These are phyloP conservation scores for Clonostachys byssicola DNA, from an alignment of 2,329 filamentous ascomycete genomes.

Conservation along the genomic window DNA sequence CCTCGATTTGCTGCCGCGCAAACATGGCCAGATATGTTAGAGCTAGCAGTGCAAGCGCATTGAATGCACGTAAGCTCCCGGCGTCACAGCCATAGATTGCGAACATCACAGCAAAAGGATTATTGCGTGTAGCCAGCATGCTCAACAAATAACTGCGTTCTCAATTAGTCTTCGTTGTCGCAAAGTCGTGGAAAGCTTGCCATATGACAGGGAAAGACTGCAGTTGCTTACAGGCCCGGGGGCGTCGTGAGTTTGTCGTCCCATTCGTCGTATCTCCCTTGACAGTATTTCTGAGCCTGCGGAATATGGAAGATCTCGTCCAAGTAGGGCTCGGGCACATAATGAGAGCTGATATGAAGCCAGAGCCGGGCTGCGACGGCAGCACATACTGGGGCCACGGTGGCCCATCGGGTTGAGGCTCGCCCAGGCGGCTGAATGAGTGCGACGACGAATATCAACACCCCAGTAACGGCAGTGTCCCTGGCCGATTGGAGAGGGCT, in stretches of 20 bases:
- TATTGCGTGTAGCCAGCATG: not conserved
- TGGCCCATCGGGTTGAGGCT: not conserved
- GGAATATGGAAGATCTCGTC: conserved; percentile 88
- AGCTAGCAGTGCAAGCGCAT: conserved; percentile 30
- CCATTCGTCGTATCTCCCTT: conserved; percentile 72
- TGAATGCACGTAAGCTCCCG: conserved; percentile 40
- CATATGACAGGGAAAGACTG: not conserved
- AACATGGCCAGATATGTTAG: conserved; percentile 40
- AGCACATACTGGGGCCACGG: not conserved
- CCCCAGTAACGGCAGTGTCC: not conserved
- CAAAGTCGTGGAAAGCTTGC: too few species aligned
- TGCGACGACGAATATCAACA: not conserved
- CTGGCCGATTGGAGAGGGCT: not conserved
- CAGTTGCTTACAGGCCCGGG: conserved; percentile 65
- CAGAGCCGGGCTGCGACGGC: conserved; percentile 1
- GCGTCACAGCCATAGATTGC: conserved; percentile 15
- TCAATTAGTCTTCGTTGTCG: too few species aligned
- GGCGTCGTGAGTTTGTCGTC: conserved; percentile 97
- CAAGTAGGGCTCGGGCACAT: conserved; percentile 50
- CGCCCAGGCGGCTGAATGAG: not conserved
- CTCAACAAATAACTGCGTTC: too few species aligned
- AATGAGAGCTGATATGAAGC: conserved; percentile 3
- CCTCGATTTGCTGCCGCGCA: conserved; percentile 49
- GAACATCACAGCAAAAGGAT: not conserved
- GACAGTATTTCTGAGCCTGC: conserved; percentile 85